phyloP scores from a whole-genome alignment of 2,329 filamentous ascomycete genomes.

The Aspergillus neotritici region DNA sequence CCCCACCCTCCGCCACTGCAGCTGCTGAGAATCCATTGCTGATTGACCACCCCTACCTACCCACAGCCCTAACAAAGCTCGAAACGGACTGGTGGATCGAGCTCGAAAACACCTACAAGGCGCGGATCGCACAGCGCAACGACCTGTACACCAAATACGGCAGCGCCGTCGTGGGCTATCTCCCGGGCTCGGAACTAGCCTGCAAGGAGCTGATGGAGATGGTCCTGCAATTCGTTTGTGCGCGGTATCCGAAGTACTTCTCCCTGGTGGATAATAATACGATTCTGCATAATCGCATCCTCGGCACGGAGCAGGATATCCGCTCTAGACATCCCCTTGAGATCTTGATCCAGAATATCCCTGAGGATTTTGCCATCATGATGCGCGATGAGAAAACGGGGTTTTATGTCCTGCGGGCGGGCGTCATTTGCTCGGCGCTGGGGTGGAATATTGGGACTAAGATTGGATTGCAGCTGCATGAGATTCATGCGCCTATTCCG shows the following conservation, averaged over 20 bases:
- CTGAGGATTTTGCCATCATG: conserved; percentile 78
- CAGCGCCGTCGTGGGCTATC: conserved; percentile 56
- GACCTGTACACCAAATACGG: conserved; percentile 60
- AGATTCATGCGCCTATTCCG: conserved; percentile 69
- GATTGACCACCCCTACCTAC: background rate
- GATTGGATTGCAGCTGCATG: conserved; percentile 62
- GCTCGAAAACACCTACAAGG: conserved; percentile 65
- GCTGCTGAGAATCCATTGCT: background rate
- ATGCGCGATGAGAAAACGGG: conserved; percentile 66
- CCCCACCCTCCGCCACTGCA: background rate
- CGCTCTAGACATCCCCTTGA: conserved; percentile 58
- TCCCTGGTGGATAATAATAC: conserved; percentile 50
- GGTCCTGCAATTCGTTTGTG: conserved; percentile 70
- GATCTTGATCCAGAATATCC: conserved; percentile 69
- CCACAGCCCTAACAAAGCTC: conserved; percentile 65
- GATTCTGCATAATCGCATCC: conserved; percentile 62
- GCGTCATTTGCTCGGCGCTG: conserved; percentile 69
- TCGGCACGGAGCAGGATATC: conserved; percentile 59
- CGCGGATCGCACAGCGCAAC: conserved; percentile 63
- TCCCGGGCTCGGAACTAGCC: conserved; percentile 71
- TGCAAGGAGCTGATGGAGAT: conserved; percentile 88
- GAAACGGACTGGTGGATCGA: conserved; percentile 88
- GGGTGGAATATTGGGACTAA: conserved; percentile 75
- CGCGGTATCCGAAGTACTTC: conserved; percentile 73
- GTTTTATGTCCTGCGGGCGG: conserved; percentile 67